Conservation (phyloP, 306 rosid genomes). For the Vigna reflexopilosa region DNA sequence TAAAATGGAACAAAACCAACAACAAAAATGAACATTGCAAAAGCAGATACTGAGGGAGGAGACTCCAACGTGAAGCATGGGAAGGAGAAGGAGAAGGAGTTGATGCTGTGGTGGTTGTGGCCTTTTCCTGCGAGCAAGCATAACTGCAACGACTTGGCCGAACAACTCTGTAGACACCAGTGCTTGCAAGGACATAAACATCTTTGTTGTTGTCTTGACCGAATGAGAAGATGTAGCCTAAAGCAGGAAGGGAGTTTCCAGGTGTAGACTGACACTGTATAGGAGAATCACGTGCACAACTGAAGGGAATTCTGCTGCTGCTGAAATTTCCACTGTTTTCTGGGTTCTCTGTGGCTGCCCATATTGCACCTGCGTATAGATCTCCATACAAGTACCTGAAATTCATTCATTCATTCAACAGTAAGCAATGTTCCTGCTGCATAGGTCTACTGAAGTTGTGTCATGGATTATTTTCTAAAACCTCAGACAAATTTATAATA, state of each 20-base stretch:
- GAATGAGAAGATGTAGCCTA: slow-evolving; percentile 76
- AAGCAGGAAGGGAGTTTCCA: slow-evolving; percentile 61
- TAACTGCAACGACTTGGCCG: slow-evolving; percentile 80
- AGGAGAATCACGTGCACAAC: slow-evolving; percentile 77
- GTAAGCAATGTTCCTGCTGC: not conserved
- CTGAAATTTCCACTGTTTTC: slow-evolving; percentile 81
- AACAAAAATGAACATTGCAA: slow-evolving; percentile 45
- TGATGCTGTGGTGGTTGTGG: slow-evolving; percentile 40
- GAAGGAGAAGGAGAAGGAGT: slow-evolving; percentile 44
- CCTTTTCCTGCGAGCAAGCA: slow-evolving; percentile 62
- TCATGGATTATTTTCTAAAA: not conserved
- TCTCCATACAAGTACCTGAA: slow-evolving; percentile 85
- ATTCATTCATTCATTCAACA: slow-evolving; percentile 14
- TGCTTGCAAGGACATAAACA: slow-evolving; percentile 65
- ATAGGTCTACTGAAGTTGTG: not conserved
- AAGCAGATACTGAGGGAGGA: slow-evolving; percentile 23
- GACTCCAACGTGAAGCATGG: slow-evolving; percentile 36
- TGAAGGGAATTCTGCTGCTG: slow-evolving; percentile 62
- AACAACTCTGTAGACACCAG: slow-evolving; percentile 78
- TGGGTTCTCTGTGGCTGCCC: slow-evolving; percentile 78
- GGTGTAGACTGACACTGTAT: slow-evolving; percentile 60
- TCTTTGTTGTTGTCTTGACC: slow-evolving; percentile 88
- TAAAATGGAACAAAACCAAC: slow-evolving; percentile 37
- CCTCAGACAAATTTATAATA: not conserved
- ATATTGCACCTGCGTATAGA: slow-evolving; percentile 74